Percentiles rank a stretch among this genome's conserved stretches.
Evolutionary conservation across 2,329 filamentous ascomycete genomes (phyloP).

Genomic region (Graphilbum sp.): DNA sequence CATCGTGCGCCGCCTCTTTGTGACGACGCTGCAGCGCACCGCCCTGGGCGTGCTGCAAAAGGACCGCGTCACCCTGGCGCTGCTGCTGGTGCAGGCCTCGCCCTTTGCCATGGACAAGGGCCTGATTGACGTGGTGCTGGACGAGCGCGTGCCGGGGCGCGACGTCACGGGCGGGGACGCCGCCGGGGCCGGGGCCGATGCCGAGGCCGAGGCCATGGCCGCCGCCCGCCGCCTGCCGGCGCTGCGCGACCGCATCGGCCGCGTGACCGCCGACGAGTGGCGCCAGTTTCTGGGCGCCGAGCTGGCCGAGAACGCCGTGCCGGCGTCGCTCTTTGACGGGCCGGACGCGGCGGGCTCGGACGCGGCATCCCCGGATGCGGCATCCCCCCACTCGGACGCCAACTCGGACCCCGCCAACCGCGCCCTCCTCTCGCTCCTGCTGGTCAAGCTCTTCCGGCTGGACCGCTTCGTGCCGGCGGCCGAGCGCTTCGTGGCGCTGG

Average conservation of each 20-base stretch:
- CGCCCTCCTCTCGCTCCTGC: constrained; percentile 64
- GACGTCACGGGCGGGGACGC: constrained; percentile 43
- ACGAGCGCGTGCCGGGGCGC: constrained; percentile 55
- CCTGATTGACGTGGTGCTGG: constrained; percentile 73
- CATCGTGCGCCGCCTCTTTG: constrained; percentile 82
- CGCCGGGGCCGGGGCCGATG: constrained; percentile 8
- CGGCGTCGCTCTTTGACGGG: constrained; percentile 53
- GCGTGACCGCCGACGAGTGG: constrained; percentile 50
- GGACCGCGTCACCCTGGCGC: constrained; percentile 83
- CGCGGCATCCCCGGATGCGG: neutral
- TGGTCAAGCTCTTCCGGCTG: constrained; percentile 89
- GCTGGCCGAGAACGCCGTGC: constrained; percentile 69
- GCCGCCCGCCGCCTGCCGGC: constrained; percentile 52
- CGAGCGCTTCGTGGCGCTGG: constrained; percentile 72
- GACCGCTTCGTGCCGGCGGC: constrained; percentile 89
- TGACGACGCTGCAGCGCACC: constrained; percentile 86
- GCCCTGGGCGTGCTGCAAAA: constrained; percentile 83
- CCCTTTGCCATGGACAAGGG: constrained; percentile 89
- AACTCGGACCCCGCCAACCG: constrained; percentile 19
- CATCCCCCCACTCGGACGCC: neutral
- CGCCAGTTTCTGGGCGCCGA: constrained; percentile 72
- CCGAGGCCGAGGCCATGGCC: constrained; percentile 50
- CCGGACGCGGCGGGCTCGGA: constrained; percentile 24
- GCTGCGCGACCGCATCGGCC: constrained; percentile 57
- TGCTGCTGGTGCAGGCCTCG: constrained; percentile 90